phyloP scores from a whole-genome alignment of 306 rosid species.

The Rubus idaeus region DNA sequence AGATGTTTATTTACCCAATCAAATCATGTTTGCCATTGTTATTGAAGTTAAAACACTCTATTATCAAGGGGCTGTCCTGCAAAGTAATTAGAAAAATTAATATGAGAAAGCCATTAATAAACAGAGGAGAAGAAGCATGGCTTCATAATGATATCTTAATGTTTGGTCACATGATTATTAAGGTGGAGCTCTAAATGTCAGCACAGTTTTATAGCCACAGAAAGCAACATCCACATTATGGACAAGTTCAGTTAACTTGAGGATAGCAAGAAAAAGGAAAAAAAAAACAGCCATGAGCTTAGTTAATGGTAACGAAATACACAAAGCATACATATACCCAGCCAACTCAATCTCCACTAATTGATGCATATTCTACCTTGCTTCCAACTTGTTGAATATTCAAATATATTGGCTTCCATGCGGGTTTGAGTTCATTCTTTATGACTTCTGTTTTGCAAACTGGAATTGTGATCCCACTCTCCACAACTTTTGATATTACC shows the following conservation, averaged over 20 bases:
- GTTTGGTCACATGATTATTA: background rate
- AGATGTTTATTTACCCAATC: slow-evolving; percentile 72
- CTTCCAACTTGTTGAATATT: slow-evolving; percentile 95
- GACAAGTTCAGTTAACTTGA: slow-evolving; percentile 8
- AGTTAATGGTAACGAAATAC: slow-evolving; percentile 2
- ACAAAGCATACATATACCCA: background rate
- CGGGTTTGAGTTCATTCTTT: slow-evolving; percentile 83
- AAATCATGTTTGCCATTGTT: slow-evolving; percentile 92
- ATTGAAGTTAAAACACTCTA: slow-evolving; percentile 91
- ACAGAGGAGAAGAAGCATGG: slow-evolving; percentile 10
- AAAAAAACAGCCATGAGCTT: background rate
- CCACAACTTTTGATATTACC: slow-evolving; percentile 70
- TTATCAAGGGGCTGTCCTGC: slow-evolving; percentile 82
- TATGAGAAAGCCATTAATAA: slow-evolving; percentile 29
- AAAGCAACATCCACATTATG: slow-evolving; percentile 13
- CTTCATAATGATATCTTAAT: background rate
- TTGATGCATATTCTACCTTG: slow-evolving; percentile 51
- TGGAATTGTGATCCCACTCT: slow-evolving; percentile 68
- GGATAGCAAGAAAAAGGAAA: background rate
- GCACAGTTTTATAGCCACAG: slow-evolving; percentile 11
- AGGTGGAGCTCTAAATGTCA: slow-evolving; percentile 17
- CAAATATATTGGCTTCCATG: slow-evolving; percentile 82
- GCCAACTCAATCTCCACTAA: slow-evolving; percentile 5
- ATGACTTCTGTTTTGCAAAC: slow-evolving; percentile 92
- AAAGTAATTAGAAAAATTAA: slow-evolving; percentile 34